These are phyloP conservation scores for Komagataella pastoris DNA, from an alignment of 805 yeast species.

Conservation along the genomic window DNA sequence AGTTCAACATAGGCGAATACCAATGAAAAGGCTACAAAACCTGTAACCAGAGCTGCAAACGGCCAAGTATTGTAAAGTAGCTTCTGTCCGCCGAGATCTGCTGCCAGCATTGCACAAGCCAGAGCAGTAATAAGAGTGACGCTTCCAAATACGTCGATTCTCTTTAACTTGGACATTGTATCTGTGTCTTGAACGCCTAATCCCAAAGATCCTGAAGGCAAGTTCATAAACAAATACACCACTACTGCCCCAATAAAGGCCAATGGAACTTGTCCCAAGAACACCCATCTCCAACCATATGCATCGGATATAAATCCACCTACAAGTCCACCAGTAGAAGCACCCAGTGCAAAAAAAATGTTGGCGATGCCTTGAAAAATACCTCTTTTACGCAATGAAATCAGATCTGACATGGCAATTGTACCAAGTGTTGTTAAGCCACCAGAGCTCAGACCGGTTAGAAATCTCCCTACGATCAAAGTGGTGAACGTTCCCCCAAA, in stretches of 20 bases:
- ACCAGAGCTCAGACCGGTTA: conserved; percentile 88
- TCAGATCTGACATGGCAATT: conserved; percentile 66
- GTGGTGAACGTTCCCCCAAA: conserved; percentile 19
- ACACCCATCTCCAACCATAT: conserved; percentile 57
- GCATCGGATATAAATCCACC: conserved; percentile 45
- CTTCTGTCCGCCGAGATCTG: conserved; percentile 39
- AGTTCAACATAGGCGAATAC: conserved; percentile 29
- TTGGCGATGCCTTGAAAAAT: conserved; percentile 79
- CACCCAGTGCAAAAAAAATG: conserved; percentile 67
- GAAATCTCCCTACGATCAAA: conserved; percentile 44
- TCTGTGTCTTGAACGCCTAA: conserved; percentile 25
- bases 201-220: conserved; percentile 26
- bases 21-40: conserved; percentile 22
- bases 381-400: conserved; percentile 73
- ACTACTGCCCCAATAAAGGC: conserved; percentile 28
- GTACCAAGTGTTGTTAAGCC: conserved; percentile 72
- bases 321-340: conserved; percentile 56
- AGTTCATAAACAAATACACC: conserved; percentile 22
- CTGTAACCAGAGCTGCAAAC: conserved; percentile 16
- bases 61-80: conserved; percentile 24
- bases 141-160: conserved; percentile 45
- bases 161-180: conserved; percentile 30
- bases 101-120: conserved; percentile 31
- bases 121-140: conserved; percentile 29
- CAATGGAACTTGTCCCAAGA: conserved; percentile 41